Percentiles rank a stretch among this genome's conserved stretches.
phyloP scores from a whole-genome alignment of 495 filamentous ascomycete genomes.

The Jackrogersella multiformis region DNA sequence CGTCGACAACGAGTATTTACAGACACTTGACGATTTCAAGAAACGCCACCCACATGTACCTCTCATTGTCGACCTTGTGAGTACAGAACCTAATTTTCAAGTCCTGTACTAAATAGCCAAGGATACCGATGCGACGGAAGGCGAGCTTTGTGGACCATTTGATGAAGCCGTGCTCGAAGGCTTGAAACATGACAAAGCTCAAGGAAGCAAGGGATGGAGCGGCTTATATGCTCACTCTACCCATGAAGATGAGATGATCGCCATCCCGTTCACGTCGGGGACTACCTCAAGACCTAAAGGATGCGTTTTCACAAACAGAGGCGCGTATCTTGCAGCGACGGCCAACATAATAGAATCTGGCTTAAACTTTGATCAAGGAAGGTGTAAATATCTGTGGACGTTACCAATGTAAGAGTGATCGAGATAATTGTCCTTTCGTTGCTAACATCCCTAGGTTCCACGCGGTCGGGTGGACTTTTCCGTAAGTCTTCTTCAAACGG shows the following conservation, averaged over 20 bases:
- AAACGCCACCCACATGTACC: slow-evolving; percentile 66
- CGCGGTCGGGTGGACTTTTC: slow-evolving; percentile 88
- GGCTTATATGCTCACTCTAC: slow-evolving; percentile 72
- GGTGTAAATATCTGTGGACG: slow-evolving; percentile 90
- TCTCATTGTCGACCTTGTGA: slow-evolving; percentile 74
- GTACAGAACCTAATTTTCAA: slow-evolving; percentile 1
- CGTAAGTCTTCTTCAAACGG: slow-evolving; percentile 37
- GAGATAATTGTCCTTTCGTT: not conserved
- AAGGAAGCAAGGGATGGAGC: slow-evolving; percentile 76
- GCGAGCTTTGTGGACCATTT: slow-evolving; percentile 79
- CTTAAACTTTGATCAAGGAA: slow-evolving; percentile 71
- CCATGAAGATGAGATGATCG: slow-evolving; percentile 82
- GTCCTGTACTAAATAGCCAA: slow-evolving; percentile 40
- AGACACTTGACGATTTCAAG: slow-evolving; percentile 72
- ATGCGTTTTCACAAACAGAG: slow-evolving; percentile 89
- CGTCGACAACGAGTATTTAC: slow-evolving; percentile 79
- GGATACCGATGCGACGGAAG: slow-evolving; percentile 82
- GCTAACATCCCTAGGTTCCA: slow-evolving; percentile 70
- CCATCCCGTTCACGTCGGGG: slow-evolving; percentile 86
- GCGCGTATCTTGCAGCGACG: slow-evolving; percentile 83
- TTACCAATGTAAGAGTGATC: slow-evolving; percentile 72
- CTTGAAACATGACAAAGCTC: slow-evolving; percentile 69
- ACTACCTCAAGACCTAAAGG: slow-evolving; percentile 94
- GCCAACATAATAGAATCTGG: slow-evolving; percentile 90
- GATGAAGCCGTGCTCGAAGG: slow-evolving; percentile 86